Percentiles rank a stretch among this genome's conserved stretches.
Conservation (phyloP, 257 asterid genomes). For the Cordia subcordata region DNA sequence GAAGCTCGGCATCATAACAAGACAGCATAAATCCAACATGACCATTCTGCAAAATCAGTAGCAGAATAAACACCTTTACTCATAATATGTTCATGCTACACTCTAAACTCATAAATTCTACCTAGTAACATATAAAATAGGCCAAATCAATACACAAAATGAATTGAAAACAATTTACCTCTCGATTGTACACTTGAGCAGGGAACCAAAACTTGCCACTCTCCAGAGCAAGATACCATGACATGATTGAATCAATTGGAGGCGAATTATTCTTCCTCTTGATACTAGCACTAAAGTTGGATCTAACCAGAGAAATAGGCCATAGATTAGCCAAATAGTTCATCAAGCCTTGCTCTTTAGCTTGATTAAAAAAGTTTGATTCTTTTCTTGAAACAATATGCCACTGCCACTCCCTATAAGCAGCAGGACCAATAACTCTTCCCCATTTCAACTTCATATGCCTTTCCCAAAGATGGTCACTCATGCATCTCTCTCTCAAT, state of each 20-base stretch:
- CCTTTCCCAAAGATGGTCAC: constrained; percentile 68
- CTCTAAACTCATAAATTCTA: too few species aligned
- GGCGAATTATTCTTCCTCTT: constrained; percentile 28
- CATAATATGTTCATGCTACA: background rate
- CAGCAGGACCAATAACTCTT: constrained; percentile 47
- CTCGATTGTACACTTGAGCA: constrained; percentile 89
- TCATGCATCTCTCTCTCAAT: constrained; percentile 48
- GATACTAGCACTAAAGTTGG: constrained; percentile 24
- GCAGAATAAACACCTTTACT: background rate
- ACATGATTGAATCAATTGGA: constrained; percentile 66
- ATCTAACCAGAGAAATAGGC: constrained; percentile 46
- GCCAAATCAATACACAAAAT: background rate
- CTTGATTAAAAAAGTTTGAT: constrained; percentile 39
- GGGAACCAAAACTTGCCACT: constrained; percentile 82
- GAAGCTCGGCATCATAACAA: constrained; percentile 27
- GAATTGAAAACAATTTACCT: constrained; percentile 33
- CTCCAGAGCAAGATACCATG: constrained; percentile 71
- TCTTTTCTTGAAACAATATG: constrained; percentile 44
- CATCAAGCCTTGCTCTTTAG: constrained; percentile 35
- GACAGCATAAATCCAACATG: constrained; percentile 28
- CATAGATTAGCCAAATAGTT: constrained; percentile 37
- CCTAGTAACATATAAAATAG: too few species aligned
- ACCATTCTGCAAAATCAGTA: constrained; percentile 22
- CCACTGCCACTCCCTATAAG: constrained; percentile 50
- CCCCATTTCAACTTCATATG: constrained; percentile 73